Evolutionary conservation across 805 yeast genomes (phyloP).

Genomic region (Komagataella phaffii): DNA sequence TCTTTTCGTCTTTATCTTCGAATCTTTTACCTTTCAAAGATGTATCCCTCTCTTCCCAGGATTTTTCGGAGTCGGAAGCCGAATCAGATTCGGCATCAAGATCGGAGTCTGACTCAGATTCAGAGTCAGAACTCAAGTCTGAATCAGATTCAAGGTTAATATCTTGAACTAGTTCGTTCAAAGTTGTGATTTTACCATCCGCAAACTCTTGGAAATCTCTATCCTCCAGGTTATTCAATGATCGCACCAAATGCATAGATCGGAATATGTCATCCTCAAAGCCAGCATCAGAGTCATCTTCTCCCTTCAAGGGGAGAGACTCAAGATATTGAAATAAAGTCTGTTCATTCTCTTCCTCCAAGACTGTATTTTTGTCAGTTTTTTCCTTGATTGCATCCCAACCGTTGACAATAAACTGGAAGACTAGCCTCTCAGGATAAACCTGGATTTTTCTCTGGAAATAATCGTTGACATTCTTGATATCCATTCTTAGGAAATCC

Average conservation of each 20-base stretch:
- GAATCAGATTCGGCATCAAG: constrained; percentile 18
- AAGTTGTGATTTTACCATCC: constrained; percentile 69
- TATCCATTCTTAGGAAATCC: constrained; percentile 94
- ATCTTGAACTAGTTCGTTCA: constrained; percentile 43
- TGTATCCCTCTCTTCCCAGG: constrained; percentile 27
- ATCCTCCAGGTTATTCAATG: constrained; percentile 78
- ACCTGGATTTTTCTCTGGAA: constrained; percentile 67
- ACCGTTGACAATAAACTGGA: constrained; percentile 57
- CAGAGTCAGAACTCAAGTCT: constrained; percentile 14
- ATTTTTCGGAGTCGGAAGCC: constrained; percentile 10
- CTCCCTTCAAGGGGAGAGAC: constrained; percentile 43
- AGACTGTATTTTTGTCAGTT: constrained; percentile 14
- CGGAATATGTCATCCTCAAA: constrained; percentile 78
- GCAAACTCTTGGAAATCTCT: constrained; percentile 73
- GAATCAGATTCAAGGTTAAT: constrained; percentile 11
- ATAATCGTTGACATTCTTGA: constrained; percentile 86
- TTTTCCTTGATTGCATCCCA: constrained; percentile 22
- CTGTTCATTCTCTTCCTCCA: constrained; percentile 26
- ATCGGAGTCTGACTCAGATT: constrained; percentile 16
- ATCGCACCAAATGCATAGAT: constrained; percentile 61
- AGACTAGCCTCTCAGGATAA: constrained; percentile 71
- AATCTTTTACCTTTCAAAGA: constrained; percentile 57
- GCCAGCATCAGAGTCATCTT: constrained; percentile 40
- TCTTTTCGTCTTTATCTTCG: constrained; percentile 70
- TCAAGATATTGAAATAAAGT: constrained; percentile 28